Percentiles rank a stretch among this genome's conserved stretches.
These are phyloP conservation scores for Quercus gilva DNA, from an alignment of 306 rosid species.

Conservation along the genomic window DNA sequence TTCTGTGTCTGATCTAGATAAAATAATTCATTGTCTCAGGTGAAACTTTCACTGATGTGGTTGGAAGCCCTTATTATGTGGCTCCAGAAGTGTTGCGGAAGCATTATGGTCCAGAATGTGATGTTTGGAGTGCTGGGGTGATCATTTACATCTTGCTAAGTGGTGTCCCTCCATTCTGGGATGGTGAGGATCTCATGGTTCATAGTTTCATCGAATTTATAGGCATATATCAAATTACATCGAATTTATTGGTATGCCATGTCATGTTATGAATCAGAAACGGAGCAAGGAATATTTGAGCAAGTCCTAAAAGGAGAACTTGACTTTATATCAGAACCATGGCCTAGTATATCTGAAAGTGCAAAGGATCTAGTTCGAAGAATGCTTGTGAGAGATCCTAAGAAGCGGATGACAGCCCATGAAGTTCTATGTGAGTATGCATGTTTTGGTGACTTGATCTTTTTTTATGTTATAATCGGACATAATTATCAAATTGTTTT, in stretches of 20 bases:
- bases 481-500: not conserved
- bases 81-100: constrained; percentile 95
- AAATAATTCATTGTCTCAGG: constrained; percentile 46
- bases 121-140: constrained; percentile 99
- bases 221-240: not conserved
- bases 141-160: constrained; percentile 84
- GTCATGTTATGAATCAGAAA: constrained; percentile 51
- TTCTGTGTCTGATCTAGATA: constrained; percentile 21
- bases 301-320: constrained; percentile 93
- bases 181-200: constrained; percentile 56
- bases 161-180: constrained; percentile 99
- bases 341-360: constrained; percentile 86
- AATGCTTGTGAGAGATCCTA: constrained; percentile 90
- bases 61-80: constrained; percentile 98
- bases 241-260: constrained; percentile 17
- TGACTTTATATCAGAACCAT: constrained; percentile 89
- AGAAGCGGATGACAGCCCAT: constrained; percentile 78
- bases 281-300: constrained; percentile 95
- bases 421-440: constrained; percentile 91
- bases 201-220: not conserved
- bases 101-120: constrained; percentile 85
- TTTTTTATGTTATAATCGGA: not conserved
- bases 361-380: constrained; percentile 89
- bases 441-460: not conserved
- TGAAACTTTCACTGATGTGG: constrained; percentile 83